Evolutionary conservation across 352 stramenopile species (phyloP), one percentile per base, ranked within the genome.

Genomic region (Globisporangium radiosum): DNA sequence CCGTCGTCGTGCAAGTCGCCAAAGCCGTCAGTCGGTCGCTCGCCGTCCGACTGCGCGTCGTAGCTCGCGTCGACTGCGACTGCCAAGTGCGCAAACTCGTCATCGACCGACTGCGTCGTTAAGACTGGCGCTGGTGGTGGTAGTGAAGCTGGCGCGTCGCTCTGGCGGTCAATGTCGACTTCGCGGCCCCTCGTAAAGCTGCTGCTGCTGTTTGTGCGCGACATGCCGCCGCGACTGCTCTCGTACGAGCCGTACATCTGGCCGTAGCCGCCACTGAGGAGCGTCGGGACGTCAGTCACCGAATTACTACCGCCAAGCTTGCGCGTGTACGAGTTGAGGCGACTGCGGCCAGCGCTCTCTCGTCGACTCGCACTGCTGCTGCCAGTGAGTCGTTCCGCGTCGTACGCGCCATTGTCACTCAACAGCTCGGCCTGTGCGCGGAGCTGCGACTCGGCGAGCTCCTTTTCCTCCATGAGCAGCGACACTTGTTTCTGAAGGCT

Each of bases 401-500:
- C 73, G 7, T 69, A 59, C 47, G 63, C 52, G 33, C 7, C 40
- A 33, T 33, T 33, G 40, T 76, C 69, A 45, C 59, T 72, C 3
- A 88, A 62, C 56, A 91, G 75, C 57, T 90, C 78, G 9, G 83
- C 76, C 59, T 93, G 83, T 7, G 71, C 68, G 15, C 83, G 83
- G 19, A 95, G 57, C 60, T 90, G 78, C 40, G 76, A 80, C 60
- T 95, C 81, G 1, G 83, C 85, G 54, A 87, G 62, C 57, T 93
- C 74, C 38, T 95, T 95, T 63, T 95, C 80, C 65, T 93, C 84
- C 72, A 95, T 81, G 5, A 95, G 77, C 62, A 85, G 67, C 17
- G 79, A 82, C 4, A 95, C 83, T 52, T 93, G 84, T 59, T 90
- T 86, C 69, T 95, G 85, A n/a, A 95, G 63, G 72, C 64, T 81